Conservation (phyloP, 2,329 filamentous ascomycete genomes). For the Pezicula carpinea region DNA sequence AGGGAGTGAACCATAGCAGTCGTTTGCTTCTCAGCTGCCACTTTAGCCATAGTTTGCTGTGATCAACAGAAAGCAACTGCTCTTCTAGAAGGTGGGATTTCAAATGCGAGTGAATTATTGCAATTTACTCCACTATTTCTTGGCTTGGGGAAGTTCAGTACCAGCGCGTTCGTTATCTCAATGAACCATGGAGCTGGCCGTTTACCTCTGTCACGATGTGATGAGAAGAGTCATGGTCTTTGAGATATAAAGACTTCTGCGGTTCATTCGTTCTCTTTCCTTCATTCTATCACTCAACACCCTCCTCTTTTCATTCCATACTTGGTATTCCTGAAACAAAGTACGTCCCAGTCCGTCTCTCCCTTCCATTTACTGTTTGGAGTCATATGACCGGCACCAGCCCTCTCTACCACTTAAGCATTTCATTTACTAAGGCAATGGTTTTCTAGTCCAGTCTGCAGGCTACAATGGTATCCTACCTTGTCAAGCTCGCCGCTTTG, state of each 20-base stretch:
- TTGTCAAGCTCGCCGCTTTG: conserved; percentile 22
- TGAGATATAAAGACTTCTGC: neutral
- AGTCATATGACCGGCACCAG: too few species aligned
- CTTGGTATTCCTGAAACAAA: too few species aligned
- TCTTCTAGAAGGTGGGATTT: neutral
- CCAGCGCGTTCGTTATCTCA: neutral
- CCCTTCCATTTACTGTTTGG: too few species aligned
- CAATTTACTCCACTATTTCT: neutral
- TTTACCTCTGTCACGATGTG: neutral
- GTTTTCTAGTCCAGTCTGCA: conserved; percentile 1
- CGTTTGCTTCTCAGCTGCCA: conserved; percentile 1
- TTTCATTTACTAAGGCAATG: neutral
- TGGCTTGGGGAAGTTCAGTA: neutral
- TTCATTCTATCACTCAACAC: neutral
- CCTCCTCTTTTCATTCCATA: too few species aligned
- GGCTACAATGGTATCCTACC: conserved; percentile 21
- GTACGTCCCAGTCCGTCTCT: too few species aligned
- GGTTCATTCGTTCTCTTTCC: neutral
- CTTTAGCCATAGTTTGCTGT: neutral
- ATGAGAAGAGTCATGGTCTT: neutral
- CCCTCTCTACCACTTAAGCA: neutral
- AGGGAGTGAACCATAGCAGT: neutral
- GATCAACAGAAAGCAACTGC: neutral
- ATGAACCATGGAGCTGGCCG: neutral
- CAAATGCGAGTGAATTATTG: neutral